Evolutionary conservation across 306 rosid genomes (phyloP).

Genomic region (Adenanthera pavonina): DNA sequence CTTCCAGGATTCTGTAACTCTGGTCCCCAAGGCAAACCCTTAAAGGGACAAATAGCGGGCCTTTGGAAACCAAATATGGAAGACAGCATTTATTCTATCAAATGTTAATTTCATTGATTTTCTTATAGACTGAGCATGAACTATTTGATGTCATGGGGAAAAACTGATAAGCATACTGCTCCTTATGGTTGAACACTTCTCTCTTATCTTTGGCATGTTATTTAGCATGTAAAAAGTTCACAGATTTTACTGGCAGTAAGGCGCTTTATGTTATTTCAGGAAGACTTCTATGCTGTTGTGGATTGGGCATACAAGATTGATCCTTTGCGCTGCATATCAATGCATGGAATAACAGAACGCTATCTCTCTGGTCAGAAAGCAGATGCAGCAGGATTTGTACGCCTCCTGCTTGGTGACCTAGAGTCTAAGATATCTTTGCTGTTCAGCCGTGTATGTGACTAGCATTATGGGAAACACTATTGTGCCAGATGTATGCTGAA

Average conservation of each 20-base stretch:
- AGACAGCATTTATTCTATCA: background rate
- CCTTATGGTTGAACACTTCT: conserved; percentile 23
- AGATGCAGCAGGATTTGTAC: conserved; percentile 99
- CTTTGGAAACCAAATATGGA: conserved; percentile 22
- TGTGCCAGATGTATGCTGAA: conserved; percentile 33
- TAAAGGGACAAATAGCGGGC: conserved; percentile 1
- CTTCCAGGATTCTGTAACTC: conserved; percentile 24
- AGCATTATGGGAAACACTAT: conserved; percentile 29
- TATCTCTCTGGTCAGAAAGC: conserved; percentile 99
- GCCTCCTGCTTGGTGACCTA: conserved; percentile 89
- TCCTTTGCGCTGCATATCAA: conserved; percentile 98
- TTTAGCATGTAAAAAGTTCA: conserved; percentile 18
- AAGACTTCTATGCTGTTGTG: conserved; percentile 95
- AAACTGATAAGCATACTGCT: conserved; percentile 15
- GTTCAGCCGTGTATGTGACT: conserved; percentile 82
- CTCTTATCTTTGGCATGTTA: conserved; percentile 14
- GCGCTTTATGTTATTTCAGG: conserved; percentile 67
- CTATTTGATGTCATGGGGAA: background rate
- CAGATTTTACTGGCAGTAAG: conserved; percentile 21
- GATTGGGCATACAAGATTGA: conserved; percentile 99
- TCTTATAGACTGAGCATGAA: conserved; percentile 7
- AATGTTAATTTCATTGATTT: conserved; percentile 6
- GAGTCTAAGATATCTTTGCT: conserved; percentile 91
- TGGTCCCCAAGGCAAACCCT: conserved; percentile 19
- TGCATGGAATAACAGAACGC: conserved; percentile 98